phyloP scores from a whole-genome alignment of 2,329 filamentous ascomycete species.

The Alternaria brassicae region DNA sequence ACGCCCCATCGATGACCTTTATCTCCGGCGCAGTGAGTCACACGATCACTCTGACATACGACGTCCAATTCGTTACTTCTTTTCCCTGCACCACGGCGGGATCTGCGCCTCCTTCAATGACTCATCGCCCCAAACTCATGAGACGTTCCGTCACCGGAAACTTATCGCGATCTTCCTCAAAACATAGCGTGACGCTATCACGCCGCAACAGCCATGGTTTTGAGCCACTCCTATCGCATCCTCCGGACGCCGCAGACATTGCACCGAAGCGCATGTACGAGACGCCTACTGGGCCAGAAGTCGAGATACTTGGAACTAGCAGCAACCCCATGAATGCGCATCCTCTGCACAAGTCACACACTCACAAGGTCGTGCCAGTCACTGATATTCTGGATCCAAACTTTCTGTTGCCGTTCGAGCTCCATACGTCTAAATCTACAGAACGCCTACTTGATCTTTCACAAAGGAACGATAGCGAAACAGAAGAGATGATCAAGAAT shows the following conservation, averaged over 20 bases:
- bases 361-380: constrained; percentile 46
- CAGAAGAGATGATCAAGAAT: constrained; percentile 15
- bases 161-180: constrained; percentile 43
- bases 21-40: constrained; percentile 21
- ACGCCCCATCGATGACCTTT: constrained; percentile 47
- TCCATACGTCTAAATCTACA: constrained; percentile 23
- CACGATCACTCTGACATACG: constrained; percentile 54
- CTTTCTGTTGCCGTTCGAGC: constrained; percentile 37
- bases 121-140: constrained; percentile 30
- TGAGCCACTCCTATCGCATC: constrained; percentile 46
- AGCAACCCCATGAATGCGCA: constrained; percentile 44
- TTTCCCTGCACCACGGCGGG: constrained; percentile 60
- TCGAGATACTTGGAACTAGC: constrained; percentile 8
- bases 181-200: constrained; percentile 37
- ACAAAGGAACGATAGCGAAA: constrained; percentile 16
- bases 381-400: constrained; percentile 38
- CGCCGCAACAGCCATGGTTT: constrained; percentile 46
- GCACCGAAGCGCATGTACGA: constrained; percentile 37
- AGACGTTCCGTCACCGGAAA: constrained; percentile 33
- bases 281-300: constrained; percentile 21
- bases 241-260: constrained; percentile 37
- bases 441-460: constrained; percentile 24
- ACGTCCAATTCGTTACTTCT: constrained; percentile 62
- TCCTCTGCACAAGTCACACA: constrained; percentile 51
- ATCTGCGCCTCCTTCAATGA: constrained; percentile 21